These are phyloP conservation scores for Rhodotorula sp. DNA, from an alignment of 1,284 basidiomycete species.

Conservation along the genomic window DNA sequence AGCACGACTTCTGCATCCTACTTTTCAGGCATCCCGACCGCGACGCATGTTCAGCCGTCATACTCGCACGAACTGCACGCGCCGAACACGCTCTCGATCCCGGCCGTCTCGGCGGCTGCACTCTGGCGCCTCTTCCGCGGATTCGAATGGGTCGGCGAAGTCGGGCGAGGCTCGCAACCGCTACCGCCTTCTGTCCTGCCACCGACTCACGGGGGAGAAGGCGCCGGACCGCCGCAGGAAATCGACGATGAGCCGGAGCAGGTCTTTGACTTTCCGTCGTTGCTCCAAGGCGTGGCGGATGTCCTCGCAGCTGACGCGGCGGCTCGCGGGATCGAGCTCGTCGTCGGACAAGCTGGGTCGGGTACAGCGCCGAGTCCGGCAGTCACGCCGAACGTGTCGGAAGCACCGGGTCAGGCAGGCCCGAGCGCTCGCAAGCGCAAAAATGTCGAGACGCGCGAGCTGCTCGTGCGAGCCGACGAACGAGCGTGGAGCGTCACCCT, in stretches of 20 bases:
- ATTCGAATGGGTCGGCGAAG: slow-evolving; percentile 42
- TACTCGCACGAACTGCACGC: slow-evolving; percentile 44
- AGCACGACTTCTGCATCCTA: slow-evolving; percentile 26
- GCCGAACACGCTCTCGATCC: slow-evolving; percentile 41
- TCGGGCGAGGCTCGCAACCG: slow-evolving; percentile 30
- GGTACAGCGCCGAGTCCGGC: slow-evolving; percentile 35
- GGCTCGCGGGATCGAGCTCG: slow-evolving; percentile 76
- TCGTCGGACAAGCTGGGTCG: slow-evolving; percentile 67
- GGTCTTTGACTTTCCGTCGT: slow-evolving; percentile 64
- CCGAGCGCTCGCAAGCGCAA: neutral
- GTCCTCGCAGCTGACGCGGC: slow-evolving; percentile 79
- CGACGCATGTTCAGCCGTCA: slow-evolving; percentile 20
- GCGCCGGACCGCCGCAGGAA: slow-evolving; percentile 13
- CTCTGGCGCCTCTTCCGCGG: slow-evolving; percentile 43
- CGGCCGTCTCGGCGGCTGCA: slow-evolving; percentile 41
- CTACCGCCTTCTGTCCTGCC: slow-evolving; percentile 17
- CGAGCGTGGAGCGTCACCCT: slow-evolving; percentile 74
- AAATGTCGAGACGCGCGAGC: slow-evolving; percentile 50
- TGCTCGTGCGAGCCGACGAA: slow-evolving; percentile 79
- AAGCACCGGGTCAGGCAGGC: slow-evolving; percentile 47
- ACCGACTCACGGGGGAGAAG: slow-evolving; percentile 6
- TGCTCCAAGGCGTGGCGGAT: slow-evolving; percentile 75
- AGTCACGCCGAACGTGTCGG: slow-evolving; percentile 17
- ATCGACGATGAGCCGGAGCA: slow-evolving; percentile 25
- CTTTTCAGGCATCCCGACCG: slow-evolving; percentile 9